Base-by-base conservation (phyloP, 192 early-diverging fungal genomes). In the Mortierella alpina region DNA sequence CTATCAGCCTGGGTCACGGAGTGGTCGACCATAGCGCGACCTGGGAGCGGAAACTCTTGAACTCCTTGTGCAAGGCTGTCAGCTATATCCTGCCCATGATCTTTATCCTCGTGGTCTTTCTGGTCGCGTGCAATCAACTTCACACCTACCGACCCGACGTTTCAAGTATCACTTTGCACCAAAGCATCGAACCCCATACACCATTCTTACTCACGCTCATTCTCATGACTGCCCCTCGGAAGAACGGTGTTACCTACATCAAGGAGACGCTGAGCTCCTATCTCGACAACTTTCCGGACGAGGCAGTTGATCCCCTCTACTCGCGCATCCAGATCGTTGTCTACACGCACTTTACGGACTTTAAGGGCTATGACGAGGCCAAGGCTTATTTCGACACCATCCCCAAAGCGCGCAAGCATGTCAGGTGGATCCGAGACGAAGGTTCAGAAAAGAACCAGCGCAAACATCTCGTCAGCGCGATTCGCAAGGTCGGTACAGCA, bases 161-260 rank as follows among this genome's bases (percentile, higher is more conserved):
- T 59, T 49, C 65, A 5, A 68, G 46, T 44, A 46, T 48, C 7
- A 22, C 44, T 22, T 14, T 75, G 56, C 62, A 62, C 20, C 71
- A 66, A 54, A 41, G 47, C 0, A 72, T 86, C n/a, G 70, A 74
- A 9, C 56, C 73, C 31, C 71, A 57, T 17, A 59, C 83, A 22
- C 72, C 56, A 2, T 83, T 76, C 54, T 57, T 88, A 54, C 77
- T 88, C 41, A 77, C 84, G 7, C 72, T 88, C 20, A 61, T 86
- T 10, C 63, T 86, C 49, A 88, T 88, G 87, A 88, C 85, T 6
- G 87, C 87, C 1, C 87, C 87, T 0, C 50, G 87, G 41, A 74
- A 68, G 17, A 83, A 80, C 48, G 78, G 84, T 51, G 83, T 84
- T 14, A 63, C 81, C 45, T 88, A 84, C 55, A 76, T 88, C 14